phyloP scores from a whole-genome alignment of 2,329 filamentous ascomycete genomes.

The Whalleya microplaca region DNA sequence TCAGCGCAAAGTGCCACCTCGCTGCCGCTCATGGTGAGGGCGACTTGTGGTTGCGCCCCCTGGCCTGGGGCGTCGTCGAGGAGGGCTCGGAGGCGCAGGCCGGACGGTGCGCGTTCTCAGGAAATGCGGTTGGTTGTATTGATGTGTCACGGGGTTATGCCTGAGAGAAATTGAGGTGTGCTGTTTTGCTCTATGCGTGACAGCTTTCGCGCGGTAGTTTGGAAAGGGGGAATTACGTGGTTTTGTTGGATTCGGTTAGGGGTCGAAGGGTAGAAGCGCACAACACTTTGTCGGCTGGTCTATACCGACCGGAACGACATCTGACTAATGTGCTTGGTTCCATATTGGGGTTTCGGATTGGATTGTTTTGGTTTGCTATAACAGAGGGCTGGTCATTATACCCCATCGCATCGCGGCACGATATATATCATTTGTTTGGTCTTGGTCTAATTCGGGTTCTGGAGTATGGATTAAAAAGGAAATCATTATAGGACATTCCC shows the following conservation, averaged over 20 bases:
- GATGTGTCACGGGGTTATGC: conserved; percentile 45
- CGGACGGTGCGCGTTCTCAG: conserved; percentile 51
- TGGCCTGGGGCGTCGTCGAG: conserved; percentile 52
- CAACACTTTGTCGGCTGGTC: too few relatives aligned
- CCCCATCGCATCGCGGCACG: conserved; percentile 5
- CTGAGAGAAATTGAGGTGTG: too few relatives aligned
- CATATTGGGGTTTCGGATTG: too few relatives aligned
- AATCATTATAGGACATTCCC: background rate
- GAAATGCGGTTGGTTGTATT: conserved; percentile 38
- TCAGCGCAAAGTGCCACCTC: conserved; percentile 53
- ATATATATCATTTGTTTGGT: too few relatives aligned
- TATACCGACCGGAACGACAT: too few relatives aligned
- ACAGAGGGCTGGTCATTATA: conserved; percentile 4
- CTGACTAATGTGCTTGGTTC: too few relatives aligned
- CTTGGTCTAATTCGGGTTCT: background rate
- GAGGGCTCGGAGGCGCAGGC: conserved; percentile 43
- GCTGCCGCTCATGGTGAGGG: conserved; percentile 29
- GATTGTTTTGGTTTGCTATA: background rate
- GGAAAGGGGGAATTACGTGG: too few relatives aligned
- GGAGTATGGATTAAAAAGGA: background rate
- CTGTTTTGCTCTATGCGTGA: too few relatives aligned
- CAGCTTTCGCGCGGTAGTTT: too few relatives aligned
- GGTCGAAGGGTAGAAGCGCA: too few relatives aligned
- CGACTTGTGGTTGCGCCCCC: conserved; percentile 40
- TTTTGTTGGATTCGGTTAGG: too few relatives aligned